Base-by-base conservation (phyloP, 2,329 filamentous ascomycete species). In the Zymoseptoria pseudotritici region DNA sequence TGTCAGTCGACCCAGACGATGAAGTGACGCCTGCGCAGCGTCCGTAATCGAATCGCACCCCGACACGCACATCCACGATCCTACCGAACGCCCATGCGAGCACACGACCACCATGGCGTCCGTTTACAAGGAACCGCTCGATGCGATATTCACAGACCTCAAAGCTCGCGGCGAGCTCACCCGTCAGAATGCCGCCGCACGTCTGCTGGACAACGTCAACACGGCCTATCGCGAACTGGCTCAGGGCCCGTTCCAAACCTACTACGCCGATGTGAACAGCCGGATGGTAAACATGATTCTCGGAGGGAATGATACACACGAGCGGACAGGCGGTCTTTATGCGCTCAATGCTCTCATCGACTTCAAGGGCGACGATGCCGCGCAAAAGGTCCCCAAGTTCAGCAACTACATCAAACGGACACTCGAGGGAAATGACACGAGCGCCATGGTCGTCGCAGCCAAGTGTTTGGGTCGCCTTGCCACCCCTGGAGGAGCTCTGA, bases 321-420 rank as follows among this genome's bases (percentile, higher is more conserved):
- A 99, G 73, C 88, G 91, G 60, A 86, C 97, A 59, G 94, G 92
- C 63, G 95, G 94, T 56, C 88, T 99, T 63, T 88, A 94, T 69
- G 93, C 93, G 61, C 84, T 99, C 62, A 93, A 96, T 74, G 88
- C 88, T 59, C 85, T 99, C 58, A 93, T 97, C 75, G 92, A 97
- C 74, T 97, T 97, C 73, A 93, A 97, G 69, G 93, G 92, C 61
- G 90, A 97, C 68, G 95, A 99, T 77, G 86, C 90, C 22, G 91
- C 90, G 42, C 86, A 91, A 70, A 97, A 97, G 76, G 96, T 94
- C 61, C 96, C 93, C 29, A 86, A 94, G 58, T 99, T 97, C 72
- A 91, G 91, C 53, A 91, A 91, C 65, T 95, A 93, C 70, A 84
- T 99, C 61, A 89, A 92, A 67, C 89, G 86, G 54, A 88, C 97